phyloP scores from a whole-genome alignment of 129 eudicot genomes.

The Escallonia rubra region DNA sequence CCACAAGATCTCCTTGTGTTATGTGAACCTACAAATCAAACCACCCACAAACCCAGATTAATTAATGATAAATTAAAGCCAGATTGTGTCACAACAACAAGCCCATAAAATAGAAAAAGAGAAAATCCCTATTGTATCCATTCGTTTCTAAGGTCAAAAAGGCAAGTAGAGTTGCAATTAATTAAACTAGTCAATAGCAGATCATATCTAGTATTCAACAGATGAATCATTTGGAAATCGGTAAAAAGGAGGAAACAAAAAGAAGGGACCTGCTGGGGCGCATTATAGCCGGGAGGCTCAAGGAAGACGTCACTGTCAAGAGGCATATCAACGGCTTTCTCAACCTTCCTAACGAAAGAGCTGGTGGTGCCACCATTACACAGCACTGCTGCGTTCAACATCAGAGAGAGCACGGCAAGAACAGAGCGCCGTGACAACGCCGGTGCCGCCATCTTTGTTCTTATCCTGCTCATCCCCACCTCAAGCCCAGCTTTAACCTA shows the following conservation, averaged over 20 bases:
- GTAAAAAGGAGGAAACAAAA: background rate
- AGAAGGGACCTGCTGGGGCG: constrained; percentile 17
- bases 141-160: too few species aligned
- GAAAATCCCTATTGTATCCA: too few species aligned
- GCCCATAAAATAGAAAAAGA: background rate
- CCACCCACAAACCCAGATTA: background rate
- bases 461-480: background rate
- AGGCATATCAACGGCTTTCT: constrained; percentile 22
- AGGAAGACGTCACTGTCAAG: constrained; percentile 22
- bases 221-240: too few species aligned
- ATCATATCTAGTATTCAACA: too few species aligned
- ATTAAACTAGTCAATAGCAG: too few species aligned
- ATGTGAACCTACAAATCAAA: constrained; percentile 35
- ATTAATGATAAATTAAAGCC: too few species aligned
- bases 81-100: background rate
- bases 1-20: constrained; percentile 54
- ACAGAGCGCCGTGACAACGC: background rate
- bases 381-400: constrained; percentile 3
- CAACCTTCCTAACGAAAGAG: constrained; percentile 13
- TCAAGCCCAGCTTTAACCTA: background rate
- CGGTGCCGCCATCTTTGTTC: background rate
- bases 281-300: constrained; percentile 18
- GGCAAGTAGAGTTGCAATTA: too few species aligned
- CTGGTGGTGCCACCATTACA: constrained; percentile 21
- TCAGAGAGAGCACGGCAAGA: constrained; percentile 9